Base-by-base conservation (phyloP, 2,329 filamentous ascomycete genomes). In the Penicillium thymicola region DNA sequence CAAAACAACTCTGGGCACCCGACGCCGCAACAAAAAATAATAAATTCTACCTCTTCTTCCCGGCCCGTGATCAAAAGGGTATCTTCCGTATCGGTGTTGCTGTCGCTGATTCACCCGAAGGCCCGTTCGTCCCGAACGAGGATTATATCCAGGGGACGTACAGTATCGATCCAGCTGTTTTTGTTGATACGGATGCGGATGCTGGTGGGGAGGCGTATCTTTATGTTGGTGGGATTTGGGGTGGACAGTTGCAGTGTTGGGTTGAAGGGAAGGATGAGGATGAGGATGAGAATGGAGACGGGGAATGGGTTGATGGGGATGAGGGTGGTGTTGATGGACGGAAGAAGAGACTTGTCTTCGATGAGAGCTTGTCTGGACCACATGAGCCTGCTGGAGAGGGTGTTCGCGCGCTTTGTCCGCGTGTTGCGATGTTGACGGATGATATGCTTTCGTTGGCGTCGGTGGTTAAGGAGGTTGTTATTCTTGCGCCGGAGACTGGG, bases 181-280 rank as follows among this genome's bases (percentile, higher is more conserved):
- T 92, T 61, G 88, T 92, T 16, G 89, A 92, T 68, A 83, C 83
- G 43, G 83, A 88, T 68, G 84, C 83, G 43, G 83, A 88, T 62
- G 47, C 41, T 0, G 54, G 41, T 13, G 82, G 79, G 10, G 70
- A 80, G 50, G 85, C 82, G 3, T 89, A 89, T 69, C 70, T 89
- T 23, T 92, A 91, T 73, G 91, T 92, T 64, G 89, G 89, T 43
- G 89, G 89, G 0, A 81, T 92, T 23, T 92, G 89, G 89, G 89
- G 89, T 56, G 89, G 89, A 0, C 89, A 92, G 74, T 76, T 92
- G 61, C 88, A 92, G 72, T 91, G 88, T 77, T 92, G 89, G 82
- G 40, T 47, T 10, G 37, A 51, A 3, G 74, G 75, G 86, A 80
- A 79, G 81, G 63, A 74, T 72, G 28, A 11, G 2, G 21, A 11